Evolutionary conservation across 2,329 filamentous ascomycete genomes (phyloP).

Genomic region (Botrytis porri): DNA sequence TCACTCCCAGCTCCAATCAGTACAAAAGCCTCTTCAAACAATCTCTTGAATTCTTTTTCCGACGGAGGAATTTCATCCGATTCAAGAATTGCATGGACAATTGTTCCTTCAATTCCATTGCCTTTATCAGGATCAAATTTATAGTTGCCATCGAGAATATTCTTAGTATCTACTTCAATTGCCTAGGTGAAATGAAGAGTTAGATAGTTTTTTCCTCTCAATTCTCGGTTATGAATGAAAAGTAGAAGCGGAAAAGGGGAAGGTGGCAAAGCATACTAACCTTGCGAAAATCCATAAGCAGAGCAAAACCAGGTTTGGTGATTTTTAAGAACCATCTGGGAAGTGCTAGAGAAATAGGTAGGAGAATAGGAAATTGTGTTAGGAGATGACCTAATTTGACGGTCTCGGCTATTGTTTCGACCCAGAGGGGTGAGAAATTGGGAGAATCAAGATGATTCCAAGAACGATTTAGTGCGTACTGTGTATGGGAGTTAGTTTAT

Average conservation of each 20-base stretch:
- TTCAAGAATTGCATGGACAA: slow-evolving; percentile 26
- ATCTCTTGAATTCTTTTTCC: slow-evolving; percentile 23
- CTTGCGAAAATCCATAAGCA: slow-evolving; percentile 5
- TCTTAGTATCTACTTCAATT: slow-evolving; percentile 2
- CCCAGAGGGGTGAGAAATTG: slow-evolving; percentile 29
- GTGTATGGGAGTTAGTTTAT: neutral
- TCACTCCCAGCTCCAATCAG: slow-evolving; percentile 29
- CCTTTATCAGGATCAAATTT: slow-evolving; percentile 15
- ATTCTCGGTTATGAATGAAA: neutral
- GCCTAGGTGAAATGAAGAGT: neutral
- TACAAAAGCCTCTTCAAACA: slow-evolving; percentile 28
- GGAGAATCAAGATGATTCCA: slow-evolving; percentile 29
- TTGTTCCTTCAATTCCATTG: slow-evolving; percentile 18
- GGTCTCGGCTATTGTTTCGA: slow-evolving; percentile 23
- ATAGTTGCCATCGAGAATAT: slow-evolving; percentile 12
- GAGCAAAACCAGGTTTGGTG: neutral
- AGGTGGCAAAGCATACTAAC: neutral
- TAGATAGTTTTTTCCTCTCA: neutral
- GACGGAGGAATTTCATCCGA: slow-evolving; percentile 23
- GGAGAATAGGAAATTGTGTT: neutral
- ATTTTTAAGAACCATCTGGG: neutral
- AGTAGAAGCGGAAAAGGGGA: neutral
- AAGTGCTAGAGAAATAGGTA: neutral
- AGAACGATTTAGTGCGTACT: slow-evolving; percentile 33
- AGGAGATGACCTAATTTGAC: slow-evolving; percentile 9